A percentile compares a stretch with the other conserved stretches of the same genome.
phyloP scores from a whole-genome alignment of 805 yeast species.

The Barnettozyma pratensis region DNA sequence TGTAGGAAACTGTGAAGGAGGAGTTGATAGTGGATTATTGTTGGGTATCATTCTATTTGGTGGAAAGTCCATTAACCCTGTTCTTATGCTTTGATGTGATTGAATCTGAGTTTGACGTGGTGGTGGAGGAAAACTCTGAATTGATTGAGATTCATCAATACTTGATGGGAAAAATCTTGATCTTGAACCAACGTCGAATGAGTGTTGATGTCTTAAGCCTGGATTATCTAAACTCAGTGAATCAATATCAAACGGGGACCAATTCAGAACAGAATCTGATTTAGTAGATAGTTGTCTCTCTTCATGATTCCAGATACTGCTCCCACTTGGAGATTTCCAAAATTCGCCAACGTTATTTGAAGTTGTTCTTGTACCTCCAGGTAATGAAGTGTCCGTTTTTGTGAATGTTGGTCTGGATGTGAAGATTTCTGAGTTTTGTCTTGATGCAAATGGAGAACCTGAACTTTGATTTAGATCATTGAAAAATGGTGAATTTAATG shows the following conservation, averaged over 20 bases:
- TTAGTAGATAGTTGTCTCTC: slow-evolving; percentile 23
- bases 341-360: slow-evolving; percentile 4
- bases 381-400: not conserved
- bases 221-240: slow-evolving; percentile 16
- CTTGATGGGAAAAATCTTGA: slow-evolving; percentile 25
- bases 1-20: not conserved
- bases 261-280: slow-evolving; percentile 23
- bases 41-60: not conserved
- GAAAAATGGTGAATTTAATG: slow-evolving; percentile 6
- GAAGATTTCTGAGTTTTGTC: slow-evolving; percentile 11
- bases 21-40: not conserved
- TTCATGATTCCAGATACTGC: slow-evolving; percentile 20
- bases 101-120: not conserved
- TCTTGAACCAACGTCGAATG: slow-evolving; percentile 8
- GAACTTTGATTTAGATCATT: slow-evolving; percentile 3
- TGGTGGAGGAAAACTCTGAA: not conserved
- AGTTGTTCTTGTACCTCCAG: not conserved
- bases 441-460: slow-evolving; percentile 7
- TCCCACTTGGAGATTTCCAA: slow-evolving; percentile 18
- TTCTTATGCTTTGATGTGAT: too few relatives aligned
- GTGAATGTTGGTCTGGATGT: slow-evolving; percentile 3
- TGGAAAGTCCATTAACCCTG: not conserved
- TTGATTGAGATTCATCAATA: slow-evolving; percentile 1
- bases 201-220: slow-evolving; percentile 6
- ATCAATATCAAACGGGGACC: slow-evolving; percentile 25